Base-by-base conservation (phyloP, 345 rosid genomes). In the Eucalyptus pumila region DNA sequence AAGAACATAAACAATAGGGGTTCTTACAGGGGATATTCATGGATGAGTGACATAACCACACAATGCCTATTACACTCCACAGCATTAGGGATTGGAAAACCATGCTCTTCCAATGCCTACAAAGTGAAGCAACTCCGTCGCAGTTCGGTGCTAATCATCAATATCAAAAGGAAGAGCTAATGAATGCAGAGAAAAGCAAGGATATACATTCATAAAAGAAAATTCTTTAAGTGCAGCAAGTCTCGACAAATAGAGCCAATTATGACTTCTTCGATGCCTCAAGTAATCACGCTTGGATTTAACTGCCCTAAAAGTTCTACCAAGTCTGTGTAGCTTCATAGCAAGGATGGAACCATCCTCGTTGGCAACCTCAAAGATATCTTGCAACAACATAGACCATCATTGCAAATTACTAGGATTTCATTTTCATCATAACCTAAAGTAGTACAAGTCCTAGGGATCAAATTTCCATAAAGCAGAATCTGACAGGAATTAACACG, bases 251-350 rank as follows among this genome's bases (percentile, higher is more conserved):
- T 95, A 97, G 89, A 97, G 95, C 99, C 97, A 98, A 87, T 94
- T 98, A 93, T 76, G 95, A 92, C 95, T 96, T 89, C 91, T 94
- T 34, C 97, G 95, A 91, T 96, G 99, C 94, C 93, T 94, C 93
- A 97, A 92, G 90, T 98, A 95, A 90, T 97, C 99, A 94, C 98
- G 96, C 95, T 97, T 98, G 87, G 98, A 93, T 91, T 98, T 98
- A 85, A 98, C 99, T 81, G 99, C 99, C 94, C 99, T 94, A 87
- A 98, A 98, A 88, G 94, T 93, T 94, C 98, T 95, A 34, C 99
- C 99, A 56, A 97, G 96, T 89, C 98, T 14, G 51, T 49, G 51
- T 49, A 97, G 92, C 95, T 98, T 97, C 97, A 97, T 96, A 4
- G 95, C 99, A 91, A 98, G 90, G 65, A 97, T 89, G 54, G 98